phyloP scores from a whole-genome alignment of 2,329 filamentous ascomycete genomes.

The Microsporum audouinii region DNA sequence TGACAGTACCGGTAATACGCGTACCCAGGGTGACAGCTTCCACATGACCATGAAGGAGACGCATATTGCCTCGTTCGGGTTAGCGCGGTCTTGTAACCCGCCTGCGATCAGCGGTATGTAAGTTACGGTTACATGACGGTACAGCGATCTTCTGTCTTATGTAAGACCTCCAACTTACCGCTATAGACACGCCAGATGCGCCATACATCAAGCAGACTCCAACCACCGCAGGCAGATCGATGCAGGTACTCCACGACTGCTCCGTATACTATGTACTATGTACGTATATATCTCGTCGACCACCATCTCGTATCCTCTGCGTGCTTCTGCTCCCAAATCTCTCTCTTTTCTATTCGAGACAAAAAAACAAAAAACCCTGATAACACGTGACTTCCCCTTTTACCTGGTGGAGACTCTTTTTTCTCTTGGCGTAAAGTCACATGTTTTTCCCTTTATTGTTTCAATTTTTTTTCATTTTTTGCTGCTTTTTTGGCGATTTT shows the following conservation, averaged over 20 bases:
- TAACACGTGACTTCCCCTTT: background rate
- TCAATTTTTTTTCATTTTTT: background rate
- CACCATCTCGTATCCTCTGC: background rate
- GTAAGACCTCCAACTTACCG: background rate
- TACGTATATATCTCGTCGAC: too few relatives aligned
- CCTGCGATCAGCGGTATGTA: background rate
- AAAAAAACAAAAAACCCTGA: background rate
- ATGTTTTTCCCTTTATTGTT: background rate
- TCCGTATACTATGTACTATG: background rate
- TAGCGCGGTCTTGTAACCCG: background rate
- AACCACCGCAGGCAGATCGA: background rate
- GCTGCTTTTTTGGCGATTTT: background rate
- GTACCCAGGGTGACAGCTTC: background rate
- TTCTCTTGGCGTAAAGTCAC: background rate
- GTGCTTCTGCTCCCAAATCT: background rate
- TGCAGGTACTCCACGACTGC: background rate
- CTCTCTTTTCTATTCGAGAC: background rate
- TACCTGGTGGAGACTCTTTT: background rate
- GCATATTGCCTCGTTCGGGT: background rate
- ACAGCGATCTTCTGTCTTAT: background rate
- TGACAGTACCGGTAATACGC: background rate
- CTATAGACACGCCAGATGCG: background rate
- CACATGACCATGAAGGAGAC: background rate
- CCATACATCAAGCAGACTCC: background rate
- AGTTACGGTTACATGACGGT: background rate